Evolutionary conservation across 768 basidiomycete genomes (phyloP).

Genomic region (Amylocystis lapponica): DNA sequence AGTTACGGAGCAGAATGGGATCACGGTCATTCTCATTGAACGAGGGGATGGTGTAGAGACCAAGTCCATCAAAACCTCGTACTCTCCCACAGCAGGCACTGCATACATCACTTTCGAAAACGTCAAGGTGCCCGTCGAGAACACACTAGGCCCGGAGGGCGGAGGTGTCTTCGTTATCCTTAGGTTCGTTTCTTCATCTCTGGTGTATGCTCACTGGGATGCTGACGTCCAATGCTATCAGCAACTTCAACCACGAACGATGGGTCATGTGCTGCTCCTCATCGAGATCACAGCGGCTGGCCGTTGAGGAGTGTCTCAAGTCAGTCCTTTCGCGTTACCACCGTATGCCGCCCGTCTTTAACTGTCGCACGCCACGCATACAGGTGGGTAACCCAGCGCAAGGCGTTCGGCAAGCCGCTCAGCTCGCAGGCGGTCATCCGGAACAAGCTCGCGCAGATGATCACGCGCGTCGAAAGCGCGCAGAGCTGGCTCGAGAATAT

Average conservation of each 20-base stretch:
- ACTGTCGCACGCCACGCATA: slow-evolving; percentile 27
- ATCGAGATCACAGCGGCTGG: slow-evolving; percentile 55
- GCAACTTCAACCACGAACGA: slow-evolving; percentile 94
- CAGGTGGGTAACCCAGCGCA: slow-evolving; percentile 82
- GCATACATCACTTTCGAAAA: slow-evolving; percentile 79
- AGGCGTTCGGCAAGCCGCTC: slow-evolving; percentile 88
- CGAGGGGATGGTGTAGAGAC: slow-evolving; percentile 80
- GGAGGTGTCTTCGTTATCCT: slow-evolving; percentile 63
- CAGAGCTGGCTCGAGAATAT: slow-evolving; percentile 87
- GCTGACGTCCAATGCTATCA: slow-evolving; percentile 26
- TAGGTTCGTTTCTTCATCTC: slow-evolving; percentile 28
- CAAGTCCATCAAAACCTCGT: slow-evolving; percentile 83
- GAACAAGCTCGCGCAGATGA: slow-evolving; percentile 84
- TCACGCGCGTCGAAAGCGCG: slow-evolving; percentile 72
- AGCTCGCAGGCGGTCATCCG: slow-evolving; percentile 84
- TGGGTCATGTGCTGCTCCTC: slow-evolving; percentile 86
- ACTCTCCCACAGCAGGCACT: slow-evolving; percentile 85
- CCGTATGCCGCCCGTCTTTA: slow-evolving; percentile 19
- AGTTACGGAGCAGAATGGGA: slow-evolving; percentile 39
- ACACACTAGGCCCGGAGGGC: slow-evolving; percentile 79
- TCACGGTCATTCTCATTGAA: slow-evolving; percentile 85
- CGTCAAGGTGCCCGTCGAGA: slow-evolving; percentile 80
- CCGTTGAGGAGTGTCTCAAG: slow-evolving; percentile 84
- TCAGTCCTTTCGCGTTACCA: slow-evolving; percentile 17
- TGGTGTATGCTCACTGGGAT: not conserved